phyloP scores from a whole-genome alignment of 495 filamentous ascomycete species.

The Rhypophila decipiens region DNA sequence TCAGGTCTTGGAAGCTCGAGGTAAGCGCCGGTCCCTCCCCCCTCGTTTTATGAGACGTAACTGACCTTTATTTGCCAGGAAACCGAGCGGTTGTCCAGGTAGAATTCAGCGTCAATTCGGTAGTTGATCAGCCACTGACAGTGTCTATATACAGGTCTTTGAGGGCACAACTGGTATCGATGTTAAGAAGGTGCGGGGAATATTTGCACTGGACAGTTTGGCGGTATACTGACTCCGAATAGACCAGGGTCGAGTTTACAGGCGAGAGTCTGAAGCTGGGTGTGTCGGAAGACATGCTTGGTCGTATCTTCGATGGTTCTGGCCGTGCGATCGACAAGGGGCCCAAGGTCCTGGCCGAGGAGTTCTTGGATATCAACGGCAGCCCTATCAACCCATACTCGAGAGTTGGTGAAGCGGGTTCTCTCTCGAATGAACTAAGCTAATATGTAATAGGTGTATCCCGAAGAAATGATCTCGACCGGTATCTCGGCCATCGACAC shows the following conservation, averaged over 20 bases:
- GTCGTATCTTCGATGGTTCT: conserved; percentile 97
- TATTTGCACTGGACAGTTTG: neutral
- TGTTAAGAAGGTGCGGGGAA: conserved; percentile 78
- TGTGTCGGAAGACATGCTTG: conserved; percentile 99
- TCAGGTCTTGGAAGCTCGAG: conserved; percentile 95
- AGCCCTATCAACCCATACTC: conserved; percentile 98
- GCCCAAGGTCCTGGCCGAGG: conserved; percentile 94
- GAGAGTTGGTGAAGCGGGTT: conserved; percentile 51
- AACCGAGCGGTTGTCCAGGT: conserved; percentile 93
- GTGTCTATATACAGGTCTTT: conserved; percentile 62
- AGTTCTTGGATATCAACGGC: conserved; percentile 98
- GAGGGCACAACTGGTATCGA: conserved; percentile 96
- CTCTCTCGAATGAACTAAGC: neutral
- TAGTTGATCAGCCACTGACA: conserved; percentile 8
- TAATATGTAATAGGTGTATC: conserved; percentile 65
- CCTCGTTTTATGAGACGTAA: too few species aligned
- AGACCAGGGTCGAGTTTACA: conserved; percentile 96
- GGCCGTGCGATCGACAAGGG: conserved; percentile 97
- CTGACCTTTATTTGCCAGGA: too few species aligned
- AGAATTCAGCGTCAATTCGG: conserved; percentile 18
- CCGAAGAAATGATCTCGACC: conserved; percentile 99
- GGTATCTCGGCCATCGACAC: conserved; percentile 99
- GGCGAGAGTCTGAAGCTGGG: conserved; percentile 96
- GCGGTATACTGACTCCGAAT: conserved; percentile 9
- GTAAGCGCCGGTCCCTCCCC: conserved; percentile 44